These are phyloP conservation scores for Chenopodium album DNA, from an alignment of 148 eudicot genomes.

Conservation along the genomic window DNA sequence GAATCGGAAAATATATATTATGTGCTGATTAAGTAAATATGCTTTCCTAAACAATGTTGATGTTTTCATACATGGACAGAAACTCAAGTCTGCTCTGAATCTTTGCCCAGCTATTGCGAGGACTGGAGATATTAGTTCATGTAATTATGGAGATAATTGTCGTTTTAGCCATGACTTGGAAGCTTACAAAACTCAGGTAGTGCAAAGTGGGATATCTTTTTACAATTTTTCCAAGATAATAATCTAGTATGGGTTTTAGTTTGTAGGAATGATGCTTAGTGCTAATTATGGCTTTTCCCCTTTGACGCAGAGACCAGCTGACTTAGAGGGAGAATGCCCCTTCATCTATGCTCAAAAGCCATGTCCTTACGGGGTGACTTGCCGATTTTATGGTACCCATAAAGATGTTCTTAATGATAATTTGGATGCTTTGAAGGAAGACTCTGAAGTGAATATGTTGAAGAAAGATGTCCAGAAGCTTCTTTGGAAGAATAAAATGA, in stretches of 20 bases:
- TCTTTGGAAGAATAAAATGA: slow-evolving; percentile 94
- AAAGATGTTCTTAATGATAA: slow-evolving; percentile 37
- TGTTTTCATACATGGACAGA: slow-evolving; percentile 41
- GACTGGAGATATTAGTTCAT: slow-evolving; percentile 53
- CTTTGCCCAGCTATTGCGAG: slow-evolving; percentile 81
- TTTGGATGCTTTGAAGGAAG: slow-evolving; percentile 31
- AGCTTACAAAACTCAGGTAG: slow-evolving; percentile 72
- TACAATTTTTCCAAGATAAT: neutral
- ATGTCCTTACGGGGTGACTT: slow-evolving; percentile 83
- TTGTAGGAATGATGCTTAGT: neutral
- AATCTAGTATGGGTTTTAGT: neutral
- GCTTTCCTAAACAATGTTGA: neutral
- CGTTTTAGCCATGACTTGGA: slow-evolving; percentile 91
- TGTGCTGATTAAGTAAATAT: neutral
- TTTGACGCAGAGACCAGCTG: slow-evolving; percentile 66
- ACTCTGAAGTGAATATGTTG: slow-evolving; percentile 61
- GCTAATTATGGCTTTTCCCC: neutral
- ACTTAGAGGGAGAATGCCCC: slow-evolving; percentile 84
- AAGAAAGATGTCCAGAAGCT: slow-evolving; percentile 89
- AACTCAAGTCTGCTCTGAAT: slow-evolving; percentile 54
- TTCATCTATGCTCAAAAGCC: slow-evolving; percentile 47
- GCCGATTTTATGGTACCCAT: slow-evolving; percentile 79
- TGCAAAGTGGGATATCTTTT: neutral
- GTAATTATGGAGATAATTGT: slow-evolving; percentile 67
- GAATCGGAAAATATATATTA: too few species aligned